Evolutionary conservation across 2,329 filamentous ascomycete species (phyloP).

Genomic region (Colletotrichum sp.): DNA sequence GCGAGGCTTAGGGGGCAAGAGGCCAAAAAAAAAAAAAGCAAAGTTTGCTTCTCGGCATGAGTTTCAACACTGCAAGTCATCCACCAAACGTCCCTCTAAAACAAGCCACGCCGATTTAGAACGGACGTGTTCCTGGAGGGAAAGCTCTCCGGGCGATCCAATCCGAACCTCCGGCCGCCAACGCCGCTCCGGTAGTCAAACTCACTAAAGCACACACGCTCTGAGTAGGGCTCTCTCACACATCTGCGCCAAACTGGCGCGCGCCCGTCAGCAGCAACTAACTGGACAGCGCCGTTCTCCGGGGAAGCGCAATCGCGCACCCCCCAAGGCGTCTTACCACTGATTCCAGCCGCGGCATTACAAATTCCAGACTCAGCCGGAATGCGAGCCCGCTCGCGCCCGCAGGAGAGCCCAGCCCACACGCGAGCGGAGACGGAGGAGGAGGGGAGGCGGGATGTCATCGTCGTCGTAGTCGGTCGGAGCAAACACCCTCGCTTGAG

Average conservation of each 20-base stretch:
- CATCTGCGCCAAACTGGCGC: background rate
- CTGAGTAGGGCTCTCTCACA: background rate
- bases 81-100: background rate
- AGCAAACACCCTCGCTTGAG: background rate
- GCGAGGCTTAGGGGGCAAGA: background rate
- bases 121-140: background rate
- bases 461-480: background rate
- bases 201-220: background rate
- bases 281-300: background rate
- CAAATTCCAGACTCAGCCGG: background rate
- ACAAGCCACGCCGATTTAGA: background rate
- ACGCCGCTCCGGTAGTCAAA: background rate
- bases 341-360: background rate
- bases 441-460: background rate
- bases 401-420: background rate
- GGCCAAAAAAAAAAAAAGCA: background rate
- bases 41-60: background rate
- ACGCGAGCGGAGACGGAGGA: background rate
- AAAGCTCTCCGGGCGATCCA: background rate
- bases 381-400: background rate
- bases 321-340: background rate
- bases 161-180: background rate
- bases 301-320: constrained; percentile 1
- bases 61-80: background rate
- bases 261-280: background rate